These are phyloP conservation scores for Naganishia friedmannii DNA, from an alignment of 768 basidiomycete genomes.

Conservation along the genomic window DNA sequence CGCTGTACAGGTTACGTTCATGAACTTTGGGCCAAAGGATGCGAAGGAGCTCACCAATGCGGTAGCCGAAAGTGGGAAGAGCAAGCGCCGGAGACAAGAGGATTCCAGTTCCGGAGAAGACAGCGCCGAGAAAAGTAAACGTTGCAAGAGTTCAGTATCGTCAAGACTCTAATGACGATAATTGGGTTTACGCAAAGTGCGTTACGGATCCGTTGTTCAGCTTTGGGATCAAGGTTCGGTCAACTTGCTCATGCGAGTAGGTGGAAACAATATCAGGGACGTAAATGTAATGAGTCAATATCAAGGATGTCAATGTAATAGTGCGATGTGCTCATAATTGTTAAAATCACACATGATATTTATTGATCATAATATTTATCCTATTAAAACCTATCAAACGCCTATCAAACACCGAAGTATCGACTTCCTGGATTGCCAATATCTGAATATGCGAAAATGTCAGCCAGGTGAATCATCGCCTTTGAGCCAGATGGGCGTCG, in stretches of 20 bases:
- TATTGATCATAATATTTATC: background rate
- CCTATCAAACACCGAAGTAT: conserved; percentile 10
- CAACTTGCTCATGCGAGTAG: background rate
- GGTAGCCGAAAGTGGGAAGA: conserved; percentile 22
- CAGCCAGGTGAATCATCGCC: background rate
- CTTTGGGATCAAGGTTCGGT: background rate
- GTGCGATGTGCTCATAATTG: background rate
- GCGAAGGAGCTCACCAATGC: conserved; percentile 17
- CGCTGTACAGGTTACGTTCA: conserved; percentile 5
- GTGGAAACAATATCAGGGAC: background rate
- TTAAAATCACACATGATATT: background rate
- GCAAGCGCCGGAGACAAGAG: conserved; percentile 16
- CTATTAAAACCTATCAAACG: background rate
- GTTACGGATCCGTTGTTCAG: background rate
- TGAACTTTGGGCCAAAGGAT: conserved; percentile 21
- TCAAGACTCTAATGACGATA: background rate
- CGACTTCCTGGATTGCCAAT: conserved; percentile 21
- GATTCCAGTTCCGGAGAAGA: conserved; percentile 17
- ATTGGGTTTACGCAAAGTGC: too few species aligned
- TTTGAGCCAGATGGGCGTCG: background rate
- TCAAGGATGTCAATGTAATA: background rate
- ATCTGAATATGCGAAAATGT: background rate
- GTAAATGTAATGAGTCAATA: background rate
- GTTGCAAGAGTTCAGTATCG: background rate
- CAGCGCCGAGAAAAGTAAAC: background rate